phyloP scores from a whole-genome alignment of 2,329 filamentous ascomycete genomes.

The Fusarium sp. region DNA sequence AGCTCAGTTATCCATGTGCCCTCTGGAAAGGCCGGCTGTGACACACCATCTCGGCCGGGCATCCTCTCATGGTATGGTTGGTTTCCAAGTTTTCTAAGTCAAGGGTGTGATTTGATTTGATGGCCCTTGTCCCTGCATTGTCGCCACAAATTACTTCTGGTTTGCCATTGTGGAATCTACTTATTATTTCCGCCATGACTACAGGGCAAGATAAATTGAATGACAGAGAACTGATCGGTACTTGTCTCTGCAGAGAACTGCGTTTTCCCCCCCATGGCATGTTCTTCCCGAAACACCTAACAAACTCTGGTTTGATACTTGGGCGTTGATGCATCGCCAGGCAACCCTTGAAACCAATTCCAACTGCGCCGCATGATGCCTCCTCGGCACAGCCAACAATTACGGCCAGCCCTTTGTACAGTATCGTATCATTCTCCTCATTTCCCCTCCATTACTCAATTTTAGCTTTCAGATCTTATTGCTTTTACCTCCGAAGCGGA shows the following conservation, averaged over 20 bases:
- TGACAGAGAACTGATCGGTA: neutral
- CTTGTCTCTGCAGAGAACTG: neutral
- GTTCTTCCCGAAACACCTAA: neutral
- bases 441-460: neutral
- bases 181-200: neutral
- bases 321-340: neutral
- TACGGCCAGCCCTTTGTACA: neutral
- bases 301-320: neutral
- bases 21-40: constrained; percentile 14
- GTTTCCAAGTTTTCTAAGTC: constrained; percentile 16
- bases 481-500: neutral
- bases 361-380: constrained; percentile 5
- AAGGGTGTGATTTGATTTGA: constrained; percentile 25
- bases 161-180: neutral
- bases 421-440: neutral
- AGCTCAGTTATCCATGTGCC: constrained; percentile 10
- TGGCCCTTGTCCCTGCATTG: constrained; percentile 32
- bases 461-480: neutral
- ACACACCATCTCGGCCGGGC: constrained; percentile 34
- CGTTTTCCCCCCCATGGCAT: too few relatives aligned
- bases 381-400: neutral
- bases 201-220: neutral
- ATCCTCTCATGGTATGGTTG: constrained; percentile 31
- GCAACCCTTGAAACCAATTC: neutral
- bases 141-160: neutral